Percentiles rank a stretch among this genome's conserved stretches.
phyloP scores from a whole-genome alignment of 345 rosid species.

The Populus davidiana region DNA sequence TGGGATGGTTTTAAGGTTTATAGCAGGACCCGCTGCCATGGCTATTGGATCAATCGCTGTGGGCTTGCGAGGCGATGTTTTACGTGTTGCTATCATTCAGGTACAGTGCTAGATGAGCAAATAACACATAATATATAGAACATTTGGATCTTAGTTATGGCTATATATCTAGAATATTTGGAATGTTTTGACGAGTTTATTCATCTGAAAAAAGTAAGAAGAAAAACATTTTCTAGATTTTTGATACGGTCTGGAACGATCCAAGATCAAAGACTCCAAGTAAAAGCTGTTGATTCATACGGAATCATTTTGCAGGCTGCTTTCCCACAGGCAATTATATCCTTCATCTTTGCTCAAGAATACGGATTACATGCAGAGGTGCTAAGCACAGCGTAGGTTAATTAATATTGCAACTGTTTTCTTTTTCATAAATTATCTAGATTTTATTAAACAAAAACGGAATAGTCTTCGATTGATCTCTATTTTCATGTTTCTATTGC shows the following conservation, averaged over 20 bases:
- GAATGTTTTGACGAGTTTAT: no score
- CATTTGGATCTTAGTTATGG: no score
- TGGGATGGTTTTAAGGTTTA: conserved; percentile 63
- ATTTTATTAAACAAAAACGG: background rate
- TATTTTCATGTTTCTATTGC: conserved; percentile 12
- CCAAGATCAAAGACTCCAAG: background rate
- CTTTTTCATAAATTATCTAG: background rate
- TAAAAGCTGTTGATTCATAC: background rate
- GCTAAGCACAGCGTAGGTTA: conserved; percentile 78
- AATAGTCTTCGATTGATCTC: background rate
- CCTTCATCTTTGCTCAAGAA: conserved; percentile 73
- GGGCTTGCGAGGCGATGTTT: conserved; percentile 65
- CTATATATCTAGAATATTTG: no score
- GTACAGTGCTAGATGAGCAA: conserved; percentile 6
- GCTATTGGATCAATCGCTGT: conserved; percentile 61
- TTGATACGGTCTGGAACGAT: background rate
- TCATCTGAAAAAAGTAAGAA: no score
- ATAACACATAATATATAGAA: no score
- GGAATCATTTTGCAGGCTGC: conserved; percentile 50
- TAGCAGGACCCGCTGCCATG: conserved; percentile 75
- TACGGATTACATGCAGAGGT: conserved; percentile 74
- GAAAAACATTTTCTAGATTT: no score
- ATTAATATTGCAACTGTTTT: no score
- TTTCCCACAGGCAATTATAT: conserved; percentile 68
- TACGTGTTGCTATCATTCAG: conserved; percentile 74